Evolutionary conservation across 108 stramenopile species (phyloP).

Genomic region (Fistulifera solaris): DNA sequence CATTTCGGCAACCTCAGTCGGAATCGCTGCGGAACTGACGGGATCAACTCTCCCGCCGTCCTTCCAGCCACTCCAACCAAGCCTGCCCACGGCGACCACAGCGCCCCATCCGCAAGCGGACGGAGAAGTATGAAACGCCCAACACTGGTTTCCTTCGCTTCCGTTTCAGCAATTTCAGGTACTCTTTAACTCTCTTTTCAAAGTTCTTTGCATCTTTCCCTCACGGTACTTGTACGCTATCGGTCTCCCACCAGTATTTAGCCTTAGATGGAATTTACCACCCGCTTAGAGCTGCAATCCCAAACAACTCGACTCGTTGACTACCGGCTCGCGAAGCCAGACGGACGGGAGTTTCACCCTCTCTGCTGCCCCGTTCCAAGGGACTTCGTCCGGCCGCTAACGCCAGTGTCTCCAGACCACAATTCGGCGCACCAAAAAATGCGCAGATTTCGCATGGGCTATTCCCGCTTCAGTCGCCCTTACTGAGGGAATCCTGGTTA

Average conservation of each 20-base stretch:
- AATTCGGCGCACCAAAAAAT: constrained; percentile 63
- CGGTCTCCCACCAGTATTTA: constrained; percentile 92
- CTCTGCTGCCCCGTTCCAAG: constrained; percentile 84
- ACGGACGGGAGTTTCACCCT: constrained; percentile 93
- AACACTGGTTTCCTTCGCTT: constrained; percentile 89
- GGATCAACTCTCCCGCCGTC: constrained; percentile 13
- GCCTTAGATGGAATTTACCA: constrained; percentile 96
- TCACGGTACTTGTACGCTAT: constrained; percentile 95
- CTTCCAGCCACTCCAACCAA: constrained; percentile 30
- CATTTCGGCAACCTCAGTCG: constrained; percentile 57
- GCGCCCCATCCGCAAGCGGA: constrained; percentile 50
- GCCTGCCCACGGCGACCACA: constrained; percentile 50
- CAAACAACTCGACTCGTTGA: constrained; percentile 93
- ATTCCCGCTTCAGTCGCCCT: constrained; percentile 93
- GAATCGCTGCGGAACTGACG: constrained; percentile 19
- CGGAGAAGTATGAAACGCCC: constrained; percentile 39
- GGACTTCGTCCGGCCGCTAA: constrained; percentile 70
- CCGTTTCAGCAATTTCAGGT: constrained; percentile 96
- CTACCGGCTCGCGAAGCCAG: constrained; percentile 49
- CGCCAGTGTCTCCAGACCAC: constrained; percentile 76
- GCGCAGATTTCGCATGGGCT: constrained; percentile 83
- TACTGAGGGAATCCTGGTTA: constrained; percentile 94
- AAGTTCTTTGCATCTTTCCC: constrained; percentile 93
- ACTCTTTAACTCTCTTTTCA: constrained; percentile 98
- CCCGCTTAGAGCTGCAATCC: constrained; percentile 92